Base-by-base conservation (phyloP, 2,329 filamentous ascomycete species). In the Botrytis tulipae region DNA sequence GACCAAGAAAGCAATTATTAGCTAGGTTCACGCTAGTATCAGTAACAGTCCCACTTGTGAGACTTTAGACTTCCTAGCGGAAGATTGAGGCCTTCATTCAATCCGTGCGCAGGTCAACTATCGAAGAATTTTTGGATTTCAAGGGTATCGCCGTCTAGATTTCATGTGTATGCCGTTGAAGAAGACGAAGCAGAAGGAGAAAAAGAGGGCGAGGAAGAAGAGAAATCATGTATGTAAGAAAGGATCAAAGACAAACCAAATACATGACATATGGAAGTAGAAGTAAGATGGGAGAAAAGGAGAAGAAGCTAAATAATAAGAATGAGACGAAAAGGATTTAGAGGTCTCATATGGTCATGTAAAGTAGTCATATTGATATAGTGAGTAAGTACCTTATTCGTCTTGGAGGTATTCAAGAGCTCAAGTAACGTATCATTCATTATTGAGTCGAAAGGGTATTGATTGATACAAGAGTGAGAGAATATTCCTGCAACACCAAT, bases 11-110 rank as follows among this genome's bases (percentile, higher is more conserved):
- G 40, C 66, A 72, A 62, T 40, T 62, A 61, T 51, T 68, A 70
- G 70, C 62, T 72, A 70, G 70, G 73, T 74, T 69, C 46, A 71
- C 63, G 60, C 72, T 72, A 72, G 70, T 68, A 68, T 16, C 44
- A 62, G 51, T 62, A 32, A 70, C 63, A 54, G 65, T 70, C 37
- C 71, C 71, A 73, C 71, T 73, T 61, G 42, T 70, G 65, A 70
- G 65, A 73, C 71, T 70, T 29, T 4, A 57, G 51, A 57, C 51
- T 65, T 72, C 32, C 22, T 46, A 62, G 29, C 37, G 65, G 57
- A 69, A 67, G 42, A 62, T 57, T 70, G 71, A 73, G 68, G 65
- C 71, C 71, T 70, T 32, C n/a, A 54, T 62, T 44, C 66, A 70
- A 70, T 62, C 71, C 71, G 71, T 73, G 71, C 71, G 62, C 44